phyloP scores from a whole-genome alignment of 805 yeast genomes.

The Pichia phayaonensis region DNA sequence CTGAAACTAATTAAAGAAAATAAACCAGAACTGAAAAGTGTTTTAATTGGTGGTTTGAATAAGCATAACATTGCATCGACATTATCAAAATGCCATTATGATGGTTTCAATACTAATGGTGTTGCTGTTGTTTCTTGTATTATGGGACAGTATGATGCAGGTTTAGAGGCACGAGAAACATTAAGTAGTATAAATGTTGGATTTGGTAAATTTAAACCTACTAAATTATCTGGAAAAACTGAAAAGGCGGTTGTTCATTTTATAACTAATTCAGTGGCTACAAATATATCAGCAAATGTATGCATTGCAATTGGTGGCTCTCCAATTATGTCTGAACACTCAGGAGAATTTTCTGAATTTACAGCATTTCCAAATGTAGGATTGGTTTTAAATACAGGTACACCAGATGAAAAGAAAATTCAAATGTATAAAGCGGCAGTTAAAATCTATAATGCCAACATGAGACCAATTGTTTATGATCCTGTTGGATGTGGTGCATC shows the following conservation, averaged over 20 bases:
- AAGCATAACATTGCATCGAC: conserved; percentile 54
- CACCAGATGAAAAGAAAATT: conserved; percentile 42
- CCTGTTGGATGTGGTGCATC: conserved; percentile 95
- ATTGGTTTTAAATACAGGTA: conserved; percentile 69
- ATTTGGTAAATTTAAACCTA: not conserved
- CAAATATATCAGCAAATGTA: conserved; percentile 81
- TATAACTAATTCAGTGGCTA: conserved; percentile 83
- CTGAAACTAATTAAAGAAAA: conserved; percentile 37
- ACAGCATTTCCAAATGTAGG: conserved; percentile 47
- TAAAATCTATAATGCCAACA: conserved; percentile 44
- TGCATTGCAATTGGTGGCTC: conserved; percentile 78
- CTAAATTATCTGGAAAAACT: not conserved
- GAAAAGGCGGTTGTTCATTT: conserved; percentile 70
- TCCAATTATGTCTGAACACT: conserved; percentile 80
- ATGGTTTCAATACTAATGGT: conserved; percentile 57
- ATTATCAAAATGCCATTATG: conserved; percentile 39
- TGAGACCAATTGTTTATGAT: conserved; percentile 67
- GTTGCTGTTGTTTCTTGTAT: conserved; percentile 84
- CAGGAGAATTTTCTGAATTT: conserved; percentile 60
- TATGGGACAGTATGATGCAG: conserved; percentile 57
- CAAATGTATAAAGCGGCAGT: conserved; percentile 44
- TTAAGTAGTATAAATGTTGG: conserved; percentile 1
- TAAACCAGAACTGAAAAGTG: conserved; percentile 42
- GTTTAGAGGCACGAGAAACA: conserved; percentile 34
- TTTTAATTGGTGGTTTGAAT: conserved; percentile 76